Evolutionary conservation across 1,284 basidiomycete species (phyloP).

Genomic region (Cryptococcus floricola): DNA sequence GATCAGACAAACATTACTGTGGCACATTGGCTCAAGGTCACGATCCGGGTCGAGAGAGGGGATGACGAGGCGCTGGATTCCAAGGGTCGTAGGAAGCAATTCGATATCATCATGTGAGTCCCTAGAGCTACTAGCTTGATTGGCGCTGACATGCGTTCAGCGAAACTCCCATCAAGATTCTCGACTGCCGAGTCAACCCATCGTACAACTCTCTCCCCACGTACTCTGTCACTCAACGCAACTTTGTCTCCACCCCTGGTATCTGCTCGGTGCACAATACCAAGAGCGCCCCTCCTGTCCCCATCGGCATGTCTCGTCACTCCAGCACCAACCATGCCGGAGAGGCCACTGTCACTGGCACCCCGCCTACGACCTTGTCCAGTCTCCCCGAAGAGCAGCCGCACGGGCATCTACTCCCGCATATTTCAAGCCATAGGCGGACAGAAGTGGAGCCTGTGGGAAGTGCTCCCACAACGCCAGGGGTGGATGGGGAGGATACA

Average conservation of each 20-base stretch:
- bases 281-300: slow-evolving; percentile 1
- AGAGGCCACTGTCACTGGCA: not conserved
- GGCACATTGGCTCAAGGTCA: slow-evolving; percentile 74
- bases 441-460: not conserved
- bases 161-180: slow-evolving; percentile 50
- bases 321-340: not conserved
- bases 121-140: not conserved
- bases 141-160: slow-evolving; percentile 14
- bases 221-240: slow-evolving; percentile 33
- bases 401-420: not conserved
- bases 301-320: not conserved
- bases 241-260: slow-evolving; percentile 11
- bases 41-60: slow-evolving; percentile 78
- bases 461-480: not conserved
- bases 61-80: slow-evolving; percentile 63
- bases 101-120: slow-evolving; percentile 75
- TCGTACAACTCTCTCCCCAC: slow-evolving; percentile 71
- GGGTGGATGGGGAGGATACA: slow-evolving; percentile 34
- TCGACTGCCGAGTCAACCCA: slow-evolving; percentile 67
- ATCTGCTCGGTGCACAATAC: slow-evolving; percentile 37
- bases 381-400: not conserved
- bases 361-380: not conserved
- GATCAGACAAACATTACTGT: slow-evolving; percentile 74
- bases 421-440: not conserved
- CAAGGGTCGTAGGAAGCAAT: slow-evolving; percentile 68